Evolutionary conservation across 2,329 filamentous ascomycete genomes (phyloP), one percentile per base, ranked within the genome.

Genomic region (Sporothrix globosa): DNA sequence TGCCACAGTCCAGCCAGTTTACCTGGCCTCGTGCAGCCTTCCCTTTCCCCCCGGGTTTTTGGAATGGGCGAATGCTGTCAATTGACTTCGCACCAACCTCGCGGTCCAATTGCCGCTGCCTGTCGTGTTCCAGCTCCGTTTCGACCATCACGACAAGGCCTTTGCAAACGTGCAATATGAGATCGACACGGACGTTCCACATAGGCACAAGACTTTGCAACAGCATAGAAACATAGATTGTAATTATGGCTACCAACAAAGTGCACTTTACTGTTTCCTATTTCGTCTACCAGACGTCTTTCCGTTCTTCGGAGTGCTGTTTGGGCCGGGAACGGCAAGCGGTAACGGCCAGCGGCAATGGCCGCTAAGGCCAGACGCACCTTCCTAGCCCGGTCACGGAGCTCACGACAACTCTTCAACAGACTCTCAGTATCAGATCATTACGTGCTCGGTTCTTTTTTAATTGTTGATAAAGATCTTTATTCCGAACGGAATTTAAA

Each of bases 281-380:
- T 67, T 24, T 50, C 24, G 30, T 53, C 58, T 19, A 17, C 4
- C 14, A 46, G 58, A 27, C 11, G 48, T 21, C 27, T 53, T 67
- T 53, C 63, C 63, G 63, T 48, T 50, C 19, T 19, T 13, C 39
- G 30, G 19, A 7, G 13, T 44, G 24, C 24, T 30, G 14, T n/a
- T 10, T 39, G 27, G 21, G 54, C 65, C 65, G 65, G 65, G 34
- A 67, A 67, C 65, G 65, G 65, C 41, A 67, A 54, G 65, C 65
- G 65, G 65, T 67, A 54, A 41, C 63, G 63, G 63, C 58, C 44
- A 61, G 58, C 39, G 58, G 58, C 27, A 66, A 24, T 50, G 50
- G 65, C 60, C 44, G 46, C 61, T 50, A 65, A 13, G 19, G 13
- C 1, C 24, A 66, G 61, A 24, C 27, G 48, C 46, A 41, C n/a